Evolutionary conservation across 441 rosid genomes (phyloP), one percentile per base, ranked within the genome.

Genomic region (Rhodomyrtus psidioides): DNA sequence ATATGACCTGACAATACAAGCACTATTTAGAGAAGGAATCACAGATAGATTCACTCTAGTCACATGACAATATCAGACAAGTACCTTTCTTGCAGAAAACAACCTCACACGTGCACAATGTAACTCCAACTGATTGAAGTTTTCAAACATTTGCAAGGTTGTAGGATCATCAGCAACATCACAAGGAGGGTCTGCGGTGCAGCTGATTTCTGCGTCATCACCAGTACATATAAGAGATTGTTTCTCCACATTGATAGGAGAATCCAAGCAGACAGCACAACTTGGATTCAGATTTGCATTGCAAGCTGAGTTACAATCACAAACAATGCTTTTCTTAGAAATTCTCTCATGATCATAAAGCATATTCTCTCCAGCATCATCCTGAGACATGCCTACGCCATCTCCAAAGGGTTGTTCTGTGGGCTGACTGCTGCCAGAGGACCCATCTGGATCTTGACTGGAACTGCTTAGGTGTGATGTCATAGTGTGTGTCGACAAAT

Each of bases 41-140:
- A 86, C 5, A 1, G 42, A 39, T 8, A 2, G n/a, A 70, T 70
- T 70, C 79, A 0, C 49, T 70, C 49, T 39, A 70, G 79, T 39
- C 13, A n/a, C 79, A 70, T 10, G 16, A 70, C 49, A 39, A 70
- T 60, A 83, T 74, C 83, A 79, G 92, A 83, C 39, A 70, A 70
- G 49, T 82, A 96, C 99, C 98, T 94, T 96, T 90, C 98, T 91
- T 70, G 90, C 89, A 54, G 95, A 93, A 83, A 91, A 87, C 55
- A 97, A 92, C 88, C 92, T 93, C 92, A 90, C 91, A 85, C 95
- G 93, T 87, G 86, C 88, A 82, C 84, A 88, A 30, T 88, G 92
- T 82, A 39, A 88, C 88, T 93, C 83, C 51, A 84, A 85, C 53
- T 86, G 90, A 75, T 83, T 84, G 84, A 81, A 49, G 60, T 84